Conservation (phyloP, 2,329 filamentous ascomycete genomes). For the Neopestalotiopsis rosae region DNA sequence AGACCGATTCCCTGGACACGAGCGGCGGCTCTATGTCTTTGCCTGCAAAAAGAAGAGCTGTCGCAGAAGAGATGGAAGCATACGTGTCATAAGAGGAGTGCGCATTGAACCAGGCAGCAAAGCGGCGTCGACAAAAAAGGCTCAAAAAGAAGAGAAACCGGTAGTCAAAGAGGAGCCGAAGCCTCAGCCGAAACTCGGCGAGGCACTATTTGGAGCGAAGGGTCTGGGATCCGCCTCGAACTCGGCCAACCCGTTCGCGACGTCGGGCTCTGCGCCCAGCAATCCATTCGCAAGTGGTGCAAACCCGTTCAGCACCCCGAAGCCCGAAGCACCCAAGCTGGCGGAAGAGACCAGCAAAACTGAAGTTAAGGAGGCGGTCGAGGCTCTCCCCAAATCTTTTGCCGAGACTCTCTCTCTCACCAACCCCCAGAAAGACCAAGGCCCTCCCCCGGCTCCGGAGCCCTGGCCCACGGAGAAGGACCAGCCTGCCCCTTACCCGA, state of each 20-base stretch:
- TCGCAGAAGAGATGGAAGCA: constrained; percentile 80
- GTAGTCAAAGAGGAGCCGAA: constrained; percentile 38
- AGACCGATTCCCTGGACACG: constrained; percentile 83
- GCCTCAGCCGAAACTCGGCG: constrained; percentile 59
- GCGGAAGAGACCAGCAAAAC: constrained; percentile 38
- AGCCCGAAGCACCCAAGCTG: constrained; percentile 22
- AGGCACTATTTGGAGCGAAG: constrained; percentile 73
- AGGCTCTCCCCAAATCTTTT: constrained; percentile 65
- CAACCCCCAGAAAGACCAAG: constrained; percentile 45
- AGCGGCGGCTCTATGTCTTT: constrained; percentile 87
- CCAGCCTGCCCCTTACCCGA: constrained; percentile 75
- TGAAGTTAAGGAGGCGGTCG: constrained; percentile 29
- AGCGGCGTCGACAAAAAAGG: constrained; percentile 33
- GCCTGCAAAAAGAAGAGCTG: constrained; percentile 80
- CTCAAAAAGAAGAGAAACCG: constrained; percentile 39
- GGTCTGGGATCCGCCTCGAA: constrained; percentile 40
- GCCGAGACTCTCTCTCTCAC: constrained; percentile 80
- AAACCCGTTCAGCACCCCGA: constrained; percentile 52
- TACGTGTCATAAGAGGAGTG: constrained; percentile 76
- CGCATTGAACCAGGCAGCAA: constrained; percentile 47
- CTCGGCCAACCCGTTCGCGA: constrained; percentile 67
- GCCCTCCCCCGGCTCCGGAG: constrained; percentile 53
- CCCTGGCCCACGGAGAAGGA: constrained; percentile 76
- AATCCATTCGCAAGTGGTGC: constrained; percentile 67
- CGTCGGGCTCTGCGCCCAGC: constrained; percentile 40